Conservation (phyloP, 768 basidiomycete genomes). For the Hemileccinum impolitum region DNA sequence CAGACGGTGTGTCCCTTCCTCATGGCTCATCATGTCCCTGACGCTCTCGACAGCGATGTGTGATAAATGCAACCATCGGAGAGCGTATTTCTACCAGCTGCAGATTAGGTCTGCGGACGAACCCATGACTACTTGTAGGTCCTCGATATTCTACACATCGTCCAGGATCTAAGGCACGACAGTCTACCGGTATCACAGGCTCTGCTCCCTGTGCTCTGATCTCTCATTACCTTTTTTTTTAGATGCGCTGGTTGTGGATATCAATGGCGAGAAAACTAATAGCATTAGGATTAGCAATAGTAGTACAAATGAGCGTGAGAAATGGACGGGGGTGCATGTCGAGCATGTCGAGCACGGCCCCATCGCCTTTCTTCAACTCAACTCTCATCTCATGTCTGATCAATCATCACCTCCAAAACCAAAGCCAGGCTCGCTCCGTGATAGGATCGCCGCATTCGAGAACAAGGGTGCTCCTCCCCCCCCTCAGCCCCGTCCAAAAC, state of each 20-base stretch:
- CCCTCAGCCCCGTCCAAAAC: constrained; percentile 47
- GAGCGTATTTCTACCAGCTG: constrained; percentile 93
- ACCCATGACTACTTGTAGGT: constrained; percentile 63
- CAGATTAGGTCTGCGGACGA: constrained; percentile 95
- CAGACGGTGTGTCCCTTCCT: constrained; percentile 50
- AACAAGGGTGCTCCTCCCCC: constrained; percentile 40
- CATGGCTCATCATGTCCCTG: neutral
- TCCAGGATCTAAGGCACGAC: constrained; percentile 1
- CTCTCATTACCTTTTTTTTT: neutral
- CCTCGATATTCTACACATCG: neutral
- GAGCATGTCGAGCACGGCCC: constrained; percentile 21
- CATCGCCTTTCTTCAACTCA: constrained; percentile 12
- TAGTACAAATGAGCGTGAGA: constrained; percentile 21
- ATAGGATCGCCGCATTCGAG: constrained; percentile 89
- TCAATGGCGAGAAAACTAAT: constrained; percentile 68
- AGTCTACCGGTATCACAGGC: constrained; percentile 59
- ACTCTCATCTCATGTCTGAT: constrained; percentile 53
- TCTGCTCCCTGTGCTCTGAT: neutral
- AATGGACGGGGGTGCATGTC: neutral
- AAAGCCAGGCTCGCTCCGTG: constrained; percentile 76
- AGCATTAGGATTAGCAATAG: neutral
- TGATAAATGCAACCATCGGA: constrained; percentile 77
- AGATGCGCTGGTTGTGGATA: constrained; percentile 64
- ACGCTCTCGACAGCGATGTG: constrained; percentile 42
- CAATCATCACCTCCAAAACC: constrained; percentile 54